A percentile compares a stretch with the other conserved stretches of the same genome.
phyloP scores from a whole-genome alignment of 768 basidiomycete species.

The Lactifluus piperatus region DNA sequence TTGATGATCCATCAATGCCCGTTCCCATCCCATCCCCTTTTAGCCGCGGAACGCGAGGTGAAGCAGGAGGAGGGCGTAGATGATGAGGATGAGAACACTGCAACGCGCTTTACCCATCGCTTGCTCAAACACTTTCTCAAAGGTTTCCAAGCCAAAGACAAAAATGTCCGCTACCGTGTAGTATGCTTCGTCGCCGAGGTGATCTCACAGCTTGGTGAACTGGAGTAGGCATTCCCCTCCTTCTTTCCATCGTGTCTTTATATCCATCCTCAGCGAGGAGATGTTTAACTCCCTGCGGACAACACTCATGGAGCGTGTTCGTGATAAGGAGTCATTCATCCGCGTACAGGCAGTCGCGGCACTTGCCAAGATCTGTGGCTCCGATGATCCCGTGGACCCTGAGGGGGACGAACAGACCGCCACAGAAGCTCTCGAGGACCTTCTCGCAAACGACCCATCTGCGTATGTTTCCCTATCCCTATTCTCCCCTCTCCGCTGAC shows the following conservation, averaged over 20 bases:
- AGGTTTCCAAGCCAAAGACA: conserved; percentile 83
- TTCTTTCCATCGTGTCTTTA: neutral
- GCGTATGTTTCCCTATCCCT: conserved; percentile 41
- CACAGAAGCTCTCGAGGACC: conserved; percentile 54
- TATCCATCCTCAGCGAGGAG: conserved; percentile 51
- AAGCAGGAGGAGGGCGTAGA: conserved; percentile 30
- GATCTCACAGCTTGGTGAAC: conserved; percentile 69
- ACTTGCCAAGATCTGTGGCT: conserved; percentile 64
- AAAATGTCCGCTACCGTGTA: conserved; percentile 73
- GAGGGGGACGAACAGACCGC: conserved; percentile 44
- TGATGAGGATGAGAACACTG: conserved; percentile 40
- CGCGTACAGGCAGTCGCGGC: conserved; percentile 76
- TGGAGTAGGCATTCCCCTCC: conserved; percentile 54
- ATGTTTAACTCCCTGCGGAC: conserved; percentile 54
- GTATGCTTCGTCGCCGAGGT: conserved; percentile 72
- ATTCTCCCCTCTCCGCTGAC: neutral
- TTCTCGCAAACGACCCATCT: conserved; percentile 63
- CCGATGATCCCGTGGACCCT: conserved; percentile 54
- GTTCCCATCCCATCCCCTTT: neutral
- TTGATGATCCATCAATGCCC: neutral
- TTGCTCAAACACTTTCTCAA: conserved; percentile 51
- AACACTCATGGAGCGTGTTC: conserved; percentile 58
- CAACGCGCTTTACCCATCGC: conserved; percentile 41
- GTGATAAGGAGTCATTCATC: conserved; percentile 71
- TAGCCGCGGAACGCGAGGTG: conserved; percentile 29